Percentiles rank a stretch among this genome's conserved stretches.
These are phyloP conservation scores for Trametes gibbosa DNA, from an alignment of 768 basidiomycete species.

Conservation along the genomic window DNA sequence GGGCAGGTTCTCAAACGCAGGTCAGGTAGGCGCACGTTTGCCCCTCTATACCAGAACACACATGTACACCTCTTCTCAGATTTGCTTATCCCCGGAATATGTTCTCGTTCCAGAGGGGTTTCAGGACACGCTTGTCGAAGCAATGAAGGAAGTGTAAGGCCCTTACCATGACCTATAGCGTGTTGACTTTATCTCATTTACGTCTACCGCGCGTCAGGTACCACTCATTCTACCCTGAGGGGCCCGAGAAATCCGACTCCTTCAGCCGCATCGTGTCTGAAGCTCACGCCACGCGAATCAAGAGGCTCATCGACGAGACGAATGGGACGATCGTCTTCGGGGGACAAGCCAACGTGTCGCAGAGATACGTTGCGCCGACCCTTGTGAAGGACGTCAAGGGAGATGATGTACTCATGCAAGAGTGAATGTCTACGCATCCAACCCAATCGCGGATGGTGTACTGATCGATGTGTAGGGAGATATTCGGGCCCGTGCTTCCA, in stretches of 20 bases:
- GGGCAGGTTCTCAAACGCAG: constrained; percentile 77
- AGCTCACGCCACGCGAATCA: constrained; percentile 57
- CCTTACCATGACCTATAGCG: neutral
- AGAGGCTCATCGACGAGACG: constrained; percentile 59
- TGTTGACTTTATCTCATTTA: neutral
- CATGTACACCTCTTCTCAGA: constrained; percentile 36
- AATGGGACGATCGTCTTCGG: constrained; percentile 65
- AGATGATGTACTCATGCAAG: constrained; percentile 74
- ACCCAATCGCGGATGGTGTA: neutral
- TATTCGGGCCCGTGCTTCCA: constrained; percentile 82
- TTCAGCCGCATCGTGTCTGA: constrained; percentile 52
- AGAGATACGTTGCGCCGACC: constrained; percentile 68
- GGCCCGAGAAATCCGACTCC: constrained; percentile 39
- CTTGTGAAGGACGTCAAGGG: constrained; percentile 58
- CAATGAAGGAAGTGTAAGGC: constrained; percentile 42
- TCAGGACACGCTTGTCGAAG: constrained; percentile 40
- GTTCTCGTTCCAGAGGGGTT: constrained; percentile 42
- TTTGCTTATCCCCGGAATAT: constrained; percentile 65
- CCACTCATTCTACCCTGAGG: constrained; percentile 52
- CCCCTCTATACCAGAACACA: neutral
- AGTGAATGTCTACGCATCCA: constrained; percentile 42
- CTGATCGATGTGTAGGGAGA: constrained; percentile 48
- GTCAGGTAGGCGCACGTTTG: constrained; percentile 32
- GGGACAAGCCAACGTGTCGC: constrained; percentile 56
- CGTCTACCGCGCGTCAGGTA: constrained; percentile 38